Percentiles rank a stretch among this genome's conserved stretches.
phyloP scores from a whole-genome alignment of 2,329 filamentous ascomycete genomes.

The Ascochyta pisi region DNA sequence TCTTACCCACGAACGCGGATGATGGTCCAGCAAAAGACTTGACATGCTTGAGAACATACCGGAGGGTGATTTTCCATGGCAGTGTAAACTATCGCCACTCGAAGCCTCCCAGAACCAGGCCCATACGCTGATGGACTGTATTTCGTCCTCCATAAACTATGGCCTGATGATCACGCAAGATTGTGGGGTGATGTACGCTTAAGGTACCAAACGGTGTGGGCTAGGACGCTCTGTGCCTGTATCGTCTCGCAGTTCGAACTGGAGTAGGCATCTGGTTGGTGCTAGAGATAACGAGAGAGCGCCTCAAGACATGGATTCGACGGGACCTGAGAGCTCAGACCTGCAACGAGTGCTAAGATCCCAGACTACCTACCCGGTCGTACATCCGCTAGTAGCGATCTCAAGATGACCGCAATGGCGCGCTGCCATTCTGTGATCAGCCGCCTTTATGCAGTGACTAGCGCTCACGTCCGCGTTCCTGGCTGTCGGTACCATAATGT shows the following conservation, averaged over 20 bases:
- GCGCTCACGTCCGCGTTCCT: slow-evolving; percentile 36
- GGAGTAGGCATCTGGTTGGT: slow-evolving; percentile 7
- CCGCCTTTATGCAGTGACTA: slow-evolving; percentile 10
- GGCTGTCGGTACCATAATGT: slow-evolving; percentile 21
- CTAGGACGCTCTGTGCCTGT: slow-evolving; percentile 4
- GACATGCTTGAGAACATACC: slow-evolving; percentile 1
- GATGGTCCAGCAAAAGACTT: slow-evolving; percentile 2
- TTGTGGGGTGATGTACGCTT: slow-evolving; percentile 17
- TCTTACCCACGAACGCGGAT: slow-evolving; percentile 5
- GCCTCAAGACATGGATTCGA: slow-evolving; percentile 10
- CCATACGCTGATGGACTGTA: background rate
- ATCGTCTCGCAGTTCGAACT: slow-evolving; percentile 4
- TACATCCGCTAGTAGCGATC: slow-evolving; percentile 10
- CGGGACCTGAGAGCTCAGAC: slow-evolving; percentile 14
- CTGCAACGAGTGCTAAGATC: slow-evolving; percentile 11
- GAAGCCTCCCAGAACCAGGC: background rate
- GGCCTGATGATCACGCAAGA: slow-evolving; percentile 17
- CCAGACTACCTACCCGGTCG: slow-evolving; percentile 8
- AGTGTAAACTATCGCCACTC: background rate
- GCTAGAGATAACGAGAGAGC: slow-evolving; percentile 16
- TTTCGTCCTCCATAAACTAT: slow-evolving; percentile 5
- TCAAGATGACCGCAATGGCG: slow-evolving; percentile 2
- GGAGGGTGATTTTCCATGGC: background rate
- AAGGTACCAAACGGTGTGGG: background rate
- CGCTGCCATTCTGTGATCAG: slow-evolving; percentile 12